phyloP scores from a whole-genome alignment of 2,329 filamentous ascomycete species.

The Podosphaera fusca region DNA sequence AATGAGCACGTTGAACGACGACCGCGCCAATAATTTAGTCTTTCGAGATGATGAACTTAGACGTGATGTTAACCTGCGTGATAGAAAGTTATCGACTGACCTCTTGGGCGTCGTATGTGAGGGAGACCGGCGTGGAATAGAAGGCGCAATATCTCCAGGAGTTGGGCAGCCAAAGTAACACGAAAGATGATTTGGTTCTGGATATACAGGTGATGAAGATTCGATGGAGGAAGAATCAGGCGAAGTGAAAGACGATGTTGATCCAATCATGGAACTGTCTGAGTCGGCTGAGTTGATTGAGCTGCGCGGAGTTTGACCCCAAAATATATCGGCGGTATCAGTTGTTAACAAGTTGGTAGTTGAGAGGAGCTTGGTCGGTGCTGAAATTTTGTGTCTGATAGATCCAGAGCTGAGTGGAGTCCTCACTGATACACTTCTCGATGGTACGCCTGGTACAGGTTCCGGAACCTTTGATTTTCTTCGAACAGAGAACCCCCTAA shows the following conservation, averaged over 20 bases:
- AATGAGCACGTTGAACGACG: slow-evolving; percentile 20
- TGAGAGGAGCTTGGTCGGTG: slow-evolving; percentile 65
- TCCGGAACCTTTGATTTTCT: slow-evolving; percentile 26
- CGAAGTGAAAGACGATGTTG: slow-evolving; percentile 20
- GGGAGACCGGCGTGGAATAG: slow-evolving; percentile 53
- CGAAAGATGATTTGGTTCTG: slow-evolving; percentile 42
- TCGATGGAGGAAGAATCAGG: slow-evolving; percentile 22
- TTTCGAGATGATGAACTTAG: slow-evolving; percentile 37
- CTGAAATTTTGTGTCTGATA: slow-evolving; percentile 50
- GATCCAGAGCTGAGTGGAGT: slow-evolving; percentile 9
- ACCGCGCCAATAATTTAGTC: slow-evolving; percentile 30
- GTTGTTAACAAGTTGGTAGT: slow-evolving; percentile 94
- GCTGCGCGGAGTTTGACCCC: slow-evolving; percentile 8
- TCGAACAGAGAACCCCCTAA: slow-evolving; percentile 49
- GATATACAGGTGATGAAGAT: slow-evolving; percentile 22
- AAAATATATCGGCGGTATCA: slow-evolving; percentile 64
- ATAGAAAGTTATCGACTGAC: slow-evolving; percentile 24
- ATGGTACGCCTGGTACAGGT: slow-evolving; percentile 6
- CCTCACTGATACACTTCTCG: slow-evolving; percentile 13
- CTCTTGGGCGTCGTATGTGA: slow-evolving; percentile 73
- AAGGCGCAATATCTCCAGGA: slow-evolving; percentile 26
- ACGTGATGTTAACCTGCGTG: slow-evolving; percentile 39
- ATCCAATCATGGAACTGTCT: slow-evolving; percentile 31
- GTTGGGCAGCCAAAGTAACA: slow-evolving; percentile 30
- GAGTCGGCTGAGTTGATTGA: slow-evolving; percentile 39